Conservation (phyloP, 345 rosid genomes). For the Salix dunnii region DNA sequence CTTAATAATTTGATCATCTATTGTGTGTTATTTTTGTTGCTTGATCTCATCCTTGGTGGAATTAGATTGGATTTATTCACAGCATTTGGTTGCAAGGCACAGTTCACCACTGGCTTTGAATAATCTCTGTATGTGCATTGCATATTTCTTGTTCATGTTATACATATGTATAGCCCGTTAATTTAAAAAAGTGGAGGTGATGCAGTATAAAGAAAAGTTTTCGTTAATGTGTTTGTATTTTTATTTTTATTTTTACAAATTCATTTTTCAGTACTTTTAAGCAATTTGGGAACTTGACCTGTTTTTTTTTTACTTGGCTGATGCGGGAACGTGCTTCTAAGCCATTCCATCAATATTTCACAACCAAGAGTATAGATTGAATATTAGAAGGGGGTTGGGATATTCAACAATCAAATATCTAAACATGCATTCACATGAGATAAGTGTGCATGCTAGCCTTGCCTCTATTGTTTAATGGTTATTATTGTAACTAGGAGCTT, state of each 20-base stretch:
- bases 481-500: not conserved
- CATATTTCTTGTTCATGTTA: not conserved
- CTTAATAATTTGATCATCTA: not conserved
- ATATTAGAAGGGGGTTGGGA: not conserved
- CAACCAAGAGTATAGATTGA: not conserved
- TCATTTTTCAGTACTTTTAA: not conserved
- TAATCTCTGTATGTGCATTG: conserved; percentile 2
- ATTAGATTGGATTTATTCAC: conserved; percentile 11
- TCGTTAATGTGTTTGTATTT: not conserved
- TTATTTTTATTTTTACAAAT: too few relatives aligned
- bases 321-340: not conserved
- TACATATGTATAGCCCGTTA: conserved; percentile 1
- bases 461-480: not conserved
- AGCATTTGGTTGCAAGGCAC: conserved; percentile 4
- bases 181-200: not conserved
- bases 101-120: not conserved
- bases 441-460: not conserved
- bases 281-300: not conserved
- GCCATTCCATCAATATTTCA: not conserved
- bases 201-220: not conserved
- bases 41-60: not conserved
- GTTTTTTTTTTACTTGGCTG: not conserved
- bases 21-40: not conserved
- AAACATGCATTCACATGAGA: too few relatives aligned
- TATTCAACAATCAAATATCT: not conserved